A percentile compares a stretch with the other conserved stretches of the same genome.
These are phyloP conservation scores for Piromyces finnis DNA, from an alignment of 192 early-diverging fungal genomes.

Conservation along the genomic window DNA sequence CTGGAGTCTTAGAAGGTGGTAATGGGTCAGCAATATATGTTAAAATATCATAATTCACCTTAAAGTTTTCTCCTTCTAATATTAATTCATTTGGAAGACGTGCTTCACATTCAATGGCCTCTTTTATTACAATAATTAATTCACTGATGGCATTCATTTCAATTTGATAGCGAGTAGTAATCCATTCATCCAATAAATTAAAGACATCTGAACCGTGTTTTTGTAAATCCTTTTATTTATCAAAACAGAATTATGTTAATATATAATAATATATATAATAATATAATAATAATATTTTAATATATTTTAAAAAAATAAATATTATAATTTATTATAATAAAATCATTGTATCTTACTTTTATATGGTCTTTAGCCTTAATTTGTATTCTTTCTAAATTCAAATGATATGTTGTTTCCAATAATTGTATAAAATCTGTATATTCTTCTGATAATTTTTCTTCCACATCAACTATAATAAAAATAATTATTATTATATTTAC, in stretches of 20 bases:
- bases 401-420: not conserved
- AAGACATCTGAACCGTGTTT: constrained; percentile 30
- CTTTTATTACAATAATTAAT: constrained; percentile 26
- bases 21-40: constrained; percentile 3
- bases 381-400: not conserved
- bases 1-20: not conserved
- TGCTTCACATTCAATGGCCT: constrained; percentile 32
- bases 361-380: not conserved
- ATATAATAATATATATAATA: no score
- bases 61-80: constrained; percentile 30
- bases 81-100: constrained; percentile 26
- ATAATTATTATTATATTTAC: no score
- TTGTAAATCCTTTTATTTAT: constrained; percentile 19
- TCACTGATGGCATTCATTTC: constrained; percentile 42
- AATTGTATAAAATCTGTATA: not conserved
- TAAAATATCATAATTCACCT: constrained; percentile 22
- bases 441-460: not conserved
- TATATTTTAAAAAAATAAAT: no score
- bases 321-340: no score
- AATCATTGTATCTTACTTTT: no score
- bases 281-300: no score
- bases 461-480: not conserved
- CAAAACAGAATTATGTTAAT: no score
- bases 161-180: constrained; percentile 17
- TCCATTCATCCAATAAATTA: constrained; percentile 31